Percentiles rank a stretch among this genome's conserved stretches.
Conservation (phyloP, 2,329 filamentous ascomycete genomes). For the Colletotrichum tofieldiae region DNA sequence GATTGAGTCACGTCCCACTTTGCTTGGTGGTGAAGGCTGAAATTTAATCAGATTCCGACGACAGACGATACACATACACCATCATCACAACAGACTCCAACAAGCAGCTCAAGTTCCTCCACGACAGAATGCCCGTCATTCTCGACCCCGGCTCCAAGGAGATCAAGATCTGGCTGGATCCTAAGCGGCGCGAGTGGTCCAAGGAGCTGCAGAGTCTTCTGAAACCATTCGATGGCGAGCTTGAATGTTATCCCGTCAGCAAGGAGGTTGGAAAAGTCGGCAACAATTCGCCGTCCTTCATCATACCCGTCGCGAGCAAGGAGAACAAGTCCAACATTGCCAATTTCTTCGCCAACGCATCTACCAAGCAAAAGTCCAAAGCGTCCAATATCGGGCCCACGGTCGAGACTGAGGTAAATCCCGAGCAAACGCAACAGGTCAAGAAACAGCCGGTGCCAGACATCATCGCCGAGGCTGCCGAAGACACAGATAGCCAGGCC, state of each 20-base stretch:
- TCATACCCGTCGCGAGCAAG: slow-evolving; percentile 85
- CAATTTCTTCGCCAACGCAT: slow-evolving; percentile 82
- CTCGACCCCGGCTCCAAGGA: slow-evolving; percentile 82
- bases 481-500: neutral
- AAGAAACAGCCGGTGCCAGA: slow-evolving; percentile 45
- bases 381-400: slow-evolving; percentile 23
- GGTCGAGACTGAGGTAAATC: slow-evolving; percentile 45
- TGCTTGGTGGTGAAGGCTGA: neutral
- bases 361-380: slow-evolving; percentile 54
- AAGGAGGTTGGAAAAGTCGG: slow-evolving; percentile 96
- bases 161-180: slow-evolving; percentile 85
- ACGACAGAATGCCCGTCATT: slow-evolving; percentile 97
- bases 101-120: slow-evolving; percentile 85
- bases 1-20: slow-evolving; percentile 15
- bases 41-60: slow-evolving; percentile 63
- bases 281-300: slow-evolving; percentile 87
- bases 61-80: slow-evolving; percentile 89
- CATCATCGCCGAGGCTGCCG: slow-evolving; percentile 38
- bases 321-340: slow-evolving; percentile 95
- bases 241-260: slow-evolving; percentile 89
- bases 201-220: slow-evolving; percentile 83
- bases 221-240: slow-evolving; percentile 82
- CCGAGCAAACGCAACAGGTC: slow-evolving; percentile 31
- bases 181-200: slow-evolving; percentile 79
- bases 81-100: slow-evolving; percentile 94